Evolutionary conservation across 345 rosid species (phyloP), one percentile per base, ranked within the genome.

Genomic region (Syzygium grande): DNA sequence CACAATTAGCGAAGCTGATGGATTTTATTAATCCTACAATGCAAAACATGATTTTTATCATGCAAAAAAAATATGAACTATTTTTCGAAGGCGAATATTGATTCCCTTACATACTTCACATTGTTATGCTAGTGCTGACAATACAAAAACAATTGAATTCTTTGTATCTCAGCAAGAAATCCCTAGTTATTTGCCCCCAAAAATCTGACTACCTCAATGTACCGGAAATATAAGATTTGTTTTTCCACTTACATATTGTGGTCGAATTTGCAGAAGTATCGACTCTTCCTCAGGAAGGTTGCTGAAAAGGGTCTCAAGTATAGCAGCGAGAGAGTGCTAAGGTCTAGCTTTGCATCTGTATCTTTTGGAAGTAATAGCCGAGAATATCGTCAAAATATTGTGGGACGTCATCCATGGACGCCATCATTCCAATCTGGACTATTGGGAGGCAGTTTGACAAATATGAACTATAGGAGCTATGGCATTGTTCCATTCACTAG

Each of bases 191-290:
- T 68, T 68, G 79, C 79, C 79, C 56, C 23, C 6, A 16, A 68
- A 30, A 34, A 34, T 68, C 79, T 68, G 79, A 34, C 12, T 38
- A 68, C 23, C 46, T 34, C 79, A 68, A 43, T 68, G 46, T 34
- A 34, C 79, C 2, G 46, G 79, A 34, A 68, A 34, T 68, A 17
- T 34, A 43, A 43, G 34, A 68, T 68, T 68, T 68, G 17, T 68
- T 68, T 68, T 68, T 34, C 46, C 79, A 68, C 46, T 68, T 68
- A 68, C 46, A 68, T 65, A 52, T 27, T 85, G n/a, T 38, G 49
- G 51, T 49, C 17, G 30, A 84, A 85, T 90, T 86, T 85, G 86
- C 92, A 96, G 99, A 96, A 96, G 87, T 96, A 95, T 80, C 93
- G 99, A 51, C 51, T 91, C 41, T 96, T 94, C 90, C 87, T 94